Base-by-base conservation (phyloP, 768 basidiomycete genomes). In the Lentinula edodes region DNA sequence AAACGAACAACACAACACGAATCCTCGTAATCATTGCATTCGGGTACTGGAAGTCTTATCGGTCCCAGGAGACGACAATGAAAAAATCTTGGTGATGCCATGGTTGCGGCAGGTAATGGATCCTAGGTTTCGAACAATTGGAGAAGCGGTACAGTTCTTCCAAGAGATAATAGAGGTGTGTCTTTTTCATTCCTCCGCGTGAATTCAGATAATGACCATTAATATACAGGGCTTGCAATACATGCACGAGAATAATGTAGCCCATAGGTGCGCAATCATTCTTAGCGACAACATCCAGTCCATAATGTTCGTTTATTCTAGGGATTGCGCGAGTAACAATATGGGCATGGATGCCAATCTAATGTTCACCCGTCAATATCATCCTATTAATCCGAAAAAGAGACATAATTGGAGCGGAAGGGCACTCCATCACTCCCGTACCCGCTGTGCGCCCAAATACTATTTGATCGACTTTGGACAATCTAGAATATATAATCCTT, bases 391-490 rank as follows among this genome's bases (percentile, higher is more conserved):
- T 16, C 46, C 45, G 5, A 32, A 18, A 5, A 42, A 42, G 13
- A 36, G 38, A 16, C 52, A 60, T 23, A 39, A 60, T n/a, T 60
- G 58, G 58, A 60, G 8, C 13, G 36, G 16, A n/a, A 48, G 64
- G 51, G 38, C 35, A 5, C 57, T 65, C 67, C 59, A 66, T 64
- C 28, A 72, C 71, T 0, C 66, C 71, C 4, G 45, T 10, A 75
- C 73, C 0, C 67, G 71, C 38, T 63, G 65, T 5, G 72, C 71
- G 1, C 71, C 70, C 1, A 73, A 67, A 54, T 78, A 77, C 52
- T 76, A 75, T 45, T 68, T 76, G 51, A 77, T 75, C 8, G 76
- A 78, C 55, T 79, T 77, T 64, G 78, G 73, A 2, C 58, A 75
- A 1, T 74, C 78, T 0, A 58, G 69, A 0, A 66, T 36, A 1